A percentile compares a stretch with the other conserved stretches of the same genome.
phyloP scores from a whole-genome alignment of 164 flowering plant genomes.

The Stephania yunnanensis region DNA sequence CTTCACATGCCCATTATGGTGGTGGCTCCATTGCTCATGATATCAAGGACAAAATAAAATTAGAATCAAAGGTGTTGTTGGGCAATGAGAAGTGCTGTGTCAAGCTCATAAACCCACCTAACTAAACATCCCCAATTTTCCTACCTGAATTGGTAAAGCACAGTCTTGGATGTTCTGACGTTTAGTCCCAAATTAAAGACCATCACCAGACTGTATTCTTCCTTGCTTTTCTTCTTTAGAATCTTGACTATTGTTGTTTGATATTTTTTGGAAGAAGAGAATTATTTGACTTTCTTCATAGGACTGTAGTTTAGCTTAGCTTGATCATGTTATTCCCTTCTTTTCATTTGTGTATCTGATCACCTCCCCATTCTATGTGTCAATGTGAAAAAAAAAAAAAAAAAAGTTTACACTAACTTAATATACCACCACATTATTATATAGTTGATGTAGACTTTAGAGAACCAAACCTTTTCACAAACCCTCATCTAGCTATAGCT shows the following conservation, averaged over 20 bases:
- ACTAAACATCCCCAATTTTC: neutral
- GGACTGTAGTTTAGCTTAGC: too few relatives aligned
- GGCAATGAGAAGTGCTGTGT: slow-evolving; percentile 12
- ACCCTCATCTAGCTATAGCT: neutral
- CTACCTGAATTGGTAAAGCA: slow-evolving; percentile 12
- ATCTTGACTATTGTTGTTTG: neutral
- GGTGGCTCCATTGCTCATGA: slow-evolving; percentile 13
- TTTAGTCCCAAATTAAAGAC: neutral
- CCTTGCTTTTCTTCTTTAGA: neutral
- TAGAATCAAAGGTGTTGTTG: neutral
- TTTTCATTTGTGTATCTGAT: neutral
- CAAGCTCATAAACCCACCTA: slow-evolving; percentile 6
- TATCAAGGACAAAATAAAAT: neutral
- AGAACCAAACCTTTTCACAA: slow-evolving; percentile 1
- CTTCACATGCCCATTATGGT: slow-evolving; percentile 17
- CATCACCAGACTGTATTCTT: too few relatives aligned
- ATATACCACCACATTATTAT: neutral
- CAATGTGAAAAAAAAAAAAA: neutral
- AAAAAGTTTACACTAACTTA: neutral
- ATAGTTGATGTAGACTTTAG: neutral
- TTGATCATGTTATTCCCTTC: too few relatives aligned
- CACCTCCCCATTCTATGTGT: neutral
- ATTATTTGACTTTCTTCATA: too few relatives aligned
- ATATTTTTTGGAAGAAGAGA: neutral
- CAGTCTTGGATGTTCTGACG: slow-evolving; percentile 16